Conservation (phyloP, 805 yeast genomes). For the Yamadazyma ubonensis region DNA sequence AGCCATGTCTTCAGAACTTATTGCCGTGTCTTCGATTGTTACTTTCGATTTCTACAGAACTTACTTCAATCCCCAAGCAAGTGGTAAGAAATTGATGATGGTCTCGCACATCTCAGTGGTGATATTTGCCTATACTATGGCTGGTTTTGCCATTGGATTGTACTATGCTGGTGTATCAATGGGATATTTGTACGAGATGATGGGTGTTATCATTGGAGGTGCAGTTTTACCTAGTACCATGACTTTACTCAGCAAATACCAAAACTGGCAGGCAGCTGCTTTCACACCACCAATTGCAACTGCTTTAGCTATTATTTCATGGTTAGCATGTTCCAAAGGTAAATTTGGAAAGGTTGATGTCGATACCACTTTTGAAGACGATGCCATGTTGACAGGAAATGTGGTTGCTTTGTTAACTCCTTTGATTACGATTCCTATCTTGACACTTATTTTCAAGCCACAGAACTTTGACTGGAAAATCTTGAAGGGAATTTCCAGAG, state of each 20-base stretch:
- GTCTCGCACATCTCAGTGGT: constrained; percentile 70
- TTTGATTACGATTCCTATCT: constrained; percentile 58
- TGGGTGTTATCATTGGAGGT: constrained; percentile 87
- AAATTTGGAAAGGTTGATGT: constrained; percentile 33
- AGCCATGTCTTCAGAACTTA: constrained; percentile 88
- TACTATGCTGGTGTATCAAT: constrained; percentile 78
- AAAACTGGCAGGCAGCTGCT: constrained; percentile 67
- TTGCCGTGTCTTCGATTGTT: constrained; percentile 81
- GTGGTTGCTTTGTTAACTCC: constrained; percentile 81
- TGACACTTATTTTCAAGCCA: constrained; percentile 63
- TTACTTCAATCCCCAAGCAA: constrained; percentile 75
- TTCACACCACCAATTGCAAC: constrained; percentile 80
- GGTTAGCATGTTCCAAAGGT: constrained; percentile 40
- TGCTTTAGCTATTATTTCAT: constrained; percentile 63
- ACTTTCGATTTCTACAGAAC: constrained; percentile 84
- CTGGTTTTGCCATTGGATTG: constrained; percentile 80
- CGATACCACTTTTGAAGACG: constrained; percentile 68
- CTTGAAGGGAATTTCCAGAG: constrained; percentile 59
- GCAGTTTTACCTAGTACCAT: constrained; percentile 78
- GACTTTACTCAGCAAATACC: constrained; percentile 62
- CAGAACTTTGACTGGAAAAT: constrained; percentile 74
- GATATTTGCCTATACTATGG: constrained; percentile 59
- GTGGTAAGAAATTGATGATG: constrained; percentile 67
- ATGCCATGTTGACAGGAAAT: constrained; percentile 89
- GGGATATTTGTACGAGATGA: constrained; percentile 84